Evolutionary conservation across 2,329 filamentous ascomycete species (phyloP), one percentile per base, ranked within the genome.

Genomic region (Helotiales sp.): DNA sequence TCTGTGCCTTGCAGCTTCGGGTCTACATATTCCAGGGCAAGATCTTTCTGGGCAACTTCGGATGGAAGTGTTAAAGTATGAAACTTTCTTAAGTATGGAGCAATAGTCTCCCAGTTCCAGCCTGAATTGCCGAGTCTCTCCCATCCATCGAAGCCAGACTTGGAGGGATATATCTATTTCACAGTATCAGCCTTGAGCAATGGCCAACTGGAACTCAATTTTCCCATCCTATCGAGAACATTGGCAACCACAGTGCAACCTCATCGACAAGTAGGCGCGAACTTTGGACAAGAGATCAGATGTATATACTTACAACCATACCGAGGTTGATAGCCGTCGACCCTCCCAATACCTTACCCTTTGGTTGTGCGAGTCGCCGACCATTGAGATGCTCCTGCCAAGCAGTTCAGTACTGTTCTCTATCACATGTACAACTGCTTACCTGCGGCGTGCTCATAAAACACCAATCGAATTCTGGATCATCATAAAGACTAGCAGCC

Each of bases 391-490:
- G 15, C 40, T 56, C 31, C 58, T 60, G 25, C 24, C 10, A 27
- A 24, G 24, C 27, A 29, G 17, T 44, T 46, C 30, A 49, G 38
- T 31, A 54, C 63, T 17, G 56, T 66, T 6, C 73, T 10, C 10
- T 13, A 22, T 17, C 5, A 4, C 6, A 30, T 7, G 40, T 27
- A 10, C 24, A 57, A 36, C 2, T 24, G 52, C 61, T 51, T 59
- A 74, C 73, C 67, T 76, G 73, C 3, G 72, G 69, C 6, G 64
- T 60, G 7, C 72, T 73, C 13, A 31, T 54, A 25, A 75, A 73
- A 19, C 70, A 70, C 73, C 73, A 76, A 59, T 74, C 73, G 48
- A 71, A 75, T 25, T 71, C 65, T 2, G 71, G 67, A 49, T 73
- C 67, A 29, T 69, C 70, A 31, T 70, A 73, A 30, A 70, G 34